Evolutionary conservation across 2,329 filamentous ascomycete genomes (phyloP).

Genomic region (Xylariaceae sp.): DNA sequence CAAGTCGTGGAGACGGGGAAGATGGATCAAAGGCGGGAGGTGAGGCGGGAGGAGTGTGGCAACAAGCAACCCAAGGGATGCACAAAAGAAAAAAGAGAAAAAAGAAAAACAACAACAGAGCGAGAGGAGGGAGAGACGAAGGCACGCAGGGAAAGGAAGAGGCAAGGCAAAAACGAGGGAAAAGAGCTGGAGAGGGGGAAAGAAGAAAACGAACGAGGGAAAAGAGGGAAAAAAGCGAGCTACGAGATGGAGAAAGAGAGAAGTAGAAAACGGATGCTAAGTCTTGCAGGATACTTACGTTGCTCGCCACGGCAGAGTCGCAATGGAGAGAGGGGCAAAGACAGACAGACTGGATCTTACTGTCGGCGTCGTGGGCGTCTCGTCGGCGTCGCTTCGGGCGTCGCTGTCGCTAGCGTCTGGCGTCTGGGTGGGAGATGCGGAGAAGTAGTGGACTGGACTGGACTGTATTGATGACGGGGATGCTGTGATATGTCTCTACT

Average conservation of each 20-base stretch:
- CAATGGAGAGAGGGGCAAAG: slow-evolving; percentile 9
- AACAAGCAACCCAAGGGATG: background rate
- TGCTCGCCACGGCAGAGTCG: slow-evolving; percentile 11
- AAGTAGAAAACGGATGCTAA: slow-evolving; percentile 9
- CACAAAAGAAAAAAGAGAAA: slow-evolving; percentile 2
- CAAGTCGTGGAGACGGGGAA: slow-evolving; percentile 10
- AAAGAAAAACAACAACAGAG: background rate
- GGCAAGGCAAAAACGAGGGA: background rate
- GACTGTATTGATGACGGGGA: background rate
- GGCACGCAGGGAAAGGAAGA: slow-evolving; percentile 10
- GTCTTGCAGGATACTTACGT: slow-evolving; percentile 19
- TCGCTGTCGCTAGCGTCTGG: background rate
- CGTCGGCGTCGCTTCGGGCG: slow-evolving; percentile 1
- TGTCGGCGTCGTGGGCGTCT: slow-evolving; percentile 4
- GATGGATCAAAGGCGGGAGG: background rate
- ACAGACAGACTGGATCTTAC: background rate
- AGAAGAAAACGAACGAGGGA: background rate
- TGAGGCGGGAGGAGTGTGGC: slow-evolving; percentile 1
- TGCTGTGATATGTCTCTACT: background rate
- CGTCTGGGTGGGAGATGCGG: slow-evolving; percentile 8
- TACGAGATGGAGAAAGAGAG: background rate
- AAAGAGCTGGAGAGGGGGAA: background rate
- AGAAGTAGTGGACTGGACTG: background rate
- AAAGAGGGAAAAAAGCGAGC: background rate
- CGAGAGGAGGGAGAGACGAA: background rate